A percentile compares a stretch with the other conserved stretches of the same genome.
phyloP scores from a whole-genome alignment of 768 basidiomycete genomes.

The Kwoniella shandongensis region DNA sequence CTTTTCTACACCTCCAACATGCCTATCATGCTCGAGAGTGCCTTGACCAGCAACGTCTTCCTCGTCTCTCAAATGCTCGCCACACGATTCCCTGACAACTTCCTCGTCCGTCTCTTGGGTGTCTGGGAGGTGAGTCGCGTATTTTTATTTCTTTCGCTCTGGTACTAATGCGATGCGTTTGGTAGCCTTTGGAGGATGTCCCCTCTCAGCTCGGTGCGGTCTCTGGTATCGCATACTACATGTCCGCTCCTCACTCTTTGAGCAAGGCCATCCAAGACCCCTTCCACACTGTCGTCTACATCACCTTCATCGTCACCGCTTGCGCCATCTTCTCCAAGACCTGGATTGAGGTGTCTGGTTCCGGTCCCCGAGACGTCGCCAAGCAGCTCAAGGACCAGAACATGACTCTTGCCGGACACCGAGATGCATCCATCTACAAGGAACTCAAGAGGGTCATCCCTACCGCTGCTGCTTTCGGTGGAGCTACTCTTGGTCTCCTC shows the following conservation, averaged over 20 bases:
- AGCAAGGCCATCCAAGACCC: slow-evolving; percentile 85
- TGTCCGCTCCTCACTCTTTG: slow-evolving; percentile 94
- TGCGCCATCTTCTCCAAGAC: slow-evolving; percentile 99
- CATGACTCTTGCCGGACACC: slow-evolving; percentile 80
- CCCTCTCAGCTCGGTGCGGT: slow-evolving; percentile 79
- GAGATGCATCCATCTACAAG: slow-evolving; percentile 98
- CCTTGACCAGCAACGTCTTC: slow-evolving; percentile 89
- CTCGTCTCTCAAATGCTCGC: slow-evolving; percentile 96
- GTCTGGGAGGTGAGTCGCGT: slow-evolving; percentile 87
- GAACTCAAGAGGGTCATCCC: slow-evolving; percentile 97
- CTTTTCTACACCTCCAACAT: slow-evolving; percentile 99
- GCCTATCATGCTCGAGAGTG: slow-evolving; percentile 98
- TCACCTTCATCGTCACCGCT: slow-evolving; percentile 86
- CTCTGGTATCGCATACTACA: slow-evolving; percentile 94
- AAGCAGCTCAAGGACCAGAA: slow-evolving; percentile 98
- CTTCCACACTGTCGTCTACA: slow-evolving; percentile 86
- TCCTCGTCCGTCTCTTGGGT: slow-evolving; percentile 85
- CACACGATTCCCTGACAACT: slow-evolving; percentile 82
- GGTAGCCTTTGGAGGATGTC: slow-evolving; percentile 88
- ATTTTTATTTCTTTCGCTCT: background rate
- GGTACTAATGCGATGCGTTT: slow-evolving; percentile 1
- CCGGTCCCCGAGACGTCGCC: slow-evolving; percentile 91
- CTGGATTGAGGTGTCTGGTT: slow-evolving; percentile 98
- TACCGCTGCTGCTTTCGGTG: slow-evolving; percentile 94
- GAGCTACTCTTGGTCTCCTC: slow-evolving; percentile 89